Evolutionary conservation across 1,139 yeast species (phyloP), one percentile per base, ranked within the genome.

Genomic region (Candida frijolesensis): DNA sequence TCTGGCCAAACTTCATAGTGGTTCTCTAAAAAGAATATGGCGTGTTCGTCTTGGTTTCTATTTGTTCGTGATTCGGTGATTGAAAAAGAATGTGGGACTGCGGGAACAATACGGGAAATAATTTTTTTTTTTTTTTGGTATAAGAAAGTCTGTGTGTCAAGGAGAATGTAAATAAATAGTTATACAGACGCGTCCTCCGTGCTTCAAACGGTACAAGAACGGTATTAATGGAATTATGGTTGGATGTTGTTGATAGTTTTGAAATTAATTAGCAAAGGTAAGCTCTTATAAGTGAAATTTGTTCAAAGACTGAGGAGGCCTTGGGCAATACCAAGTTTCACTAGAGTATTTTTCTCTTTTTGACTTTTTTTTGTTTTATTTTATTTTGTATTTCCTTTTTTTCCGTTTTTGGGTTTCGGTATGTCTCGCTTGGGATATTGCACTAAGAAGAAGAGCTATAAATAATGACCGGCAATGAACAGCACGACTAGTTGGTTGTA

Each of bases 1-100:
- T 64, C 54, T 67, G 66, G 30, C 70, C 59, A 38, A 74, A 57
- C 50, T 61, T 65, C 79, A 74, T 72, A n/a, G 16, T 35, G 10
- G 8, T 16, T 14, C 7, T 2, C 10, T 9, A 9, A 25, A 22
- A 8, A 25, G 29, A 25, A 9, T 25, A 27, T 16, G 6, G 3
- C 19, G 14, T 18, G 27, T 18, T 19, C 10, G 9, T 37, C 15
- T 38, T 38, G 12, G 22, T 38, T 11, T 22, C 22, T 22, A 16
- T 8, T 22, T 38, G 14, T 14, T 19, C 10, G 30, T 19, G 30
- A 22, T 19, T 22, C 42, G 42, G 42, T 38, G 42, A 22, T 38
- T 19, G 42, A 38, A 38, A 19, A 22, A 29, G 11, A 12, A 19
- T 38, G 7, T 7, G 18, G 19, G 27, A 11, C 29, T 10, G 9